phyloP scores from a whole-genome alignment of 2,329 filamentous ascomycete species.

The Karstenula rhodostoma region DNA sequence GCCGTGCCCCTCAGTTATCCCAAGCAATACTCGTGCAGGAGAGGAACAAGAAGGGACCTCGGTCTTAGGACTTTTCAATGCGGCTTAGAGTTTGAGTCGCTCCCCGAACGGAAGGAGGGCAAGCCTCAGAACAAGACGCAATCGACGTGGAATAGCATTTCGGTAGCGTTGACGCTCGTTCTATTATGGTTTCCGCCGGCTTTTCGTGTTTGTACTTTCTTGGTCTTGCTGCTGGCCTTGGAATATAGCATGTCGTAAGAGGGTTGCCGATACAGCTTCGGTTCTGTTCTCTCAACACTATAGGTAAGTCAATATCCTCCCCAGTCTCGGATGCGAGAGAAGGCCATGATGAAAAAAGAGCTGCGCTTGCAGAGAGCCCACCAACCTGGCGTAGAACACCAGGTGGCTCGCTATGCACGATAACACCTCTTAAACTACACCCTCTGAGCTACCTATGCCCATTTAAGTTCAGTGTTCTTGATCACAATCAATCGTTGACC shows the following conservation, averaged over 20 bases:
- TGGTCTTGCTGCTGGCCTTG: neutral
- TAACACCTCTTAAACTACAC: neutral
- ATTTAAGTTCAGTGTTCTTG: neutral
- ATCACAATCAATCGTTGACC: neutral
- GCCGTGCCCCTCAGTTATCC: neutral
- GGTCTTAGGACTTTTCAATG: neutral
- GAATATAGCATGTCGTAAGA: neutral
- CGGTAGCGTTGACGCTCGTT: neutral
- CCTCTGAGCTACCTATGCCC: neutral
- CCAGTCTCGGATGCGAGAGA: neutral
- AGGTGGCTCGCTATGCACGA: neutral
- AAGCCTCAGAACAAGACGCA: neutral
- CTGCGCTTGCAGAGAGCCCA: neutral
- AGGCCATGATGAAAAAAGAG: neutral
- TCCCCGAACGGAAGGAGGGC: neutral
- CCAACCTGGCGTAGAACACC: neutral
- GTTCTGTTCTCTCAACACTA: neutral
- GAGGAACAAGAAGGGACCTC: neutral
- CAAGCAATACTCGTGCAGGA: conserved; percentile 2
- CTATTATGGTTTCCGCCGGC: neutral
- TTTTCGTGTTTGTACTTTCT: conserved; percentile 5
- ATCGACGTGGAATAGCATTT: conserved; percentile 8
- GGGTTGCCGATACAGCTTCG: neutral
- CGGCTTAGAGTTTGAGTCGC: neutral
- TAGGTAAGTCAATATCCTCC: neutral